phyloP scores from a whole-genome alignment of 73 alveolate species.

The Symbiodinium pilosum region DNA sequence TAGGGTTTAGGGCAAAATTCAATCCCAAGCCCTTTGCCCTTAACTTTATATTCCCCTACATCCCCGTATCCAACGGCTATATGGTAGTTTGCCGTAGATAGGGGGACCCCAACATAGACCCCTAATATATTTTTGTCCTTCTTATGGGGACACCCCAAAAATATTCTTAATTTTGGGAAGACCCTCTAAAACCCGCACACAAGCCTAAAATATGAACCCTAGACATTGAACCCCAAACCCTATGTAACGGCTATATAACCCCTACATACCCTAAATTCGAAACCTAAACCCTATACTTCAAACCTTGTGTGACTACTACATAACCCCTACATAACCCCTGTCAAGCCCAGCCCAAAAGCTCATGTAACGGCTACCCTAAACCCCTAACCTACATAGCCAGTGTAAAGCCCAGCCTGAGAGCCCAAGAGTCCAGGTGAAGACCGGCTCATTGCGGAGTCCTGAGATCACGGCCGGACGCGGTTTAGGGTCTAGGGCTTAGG shows the following conservation, averaged over 20 bases:
- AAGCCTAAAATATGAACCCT: neutral
- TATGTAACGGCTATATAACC: neutral
- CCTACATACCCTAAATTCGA: no score
- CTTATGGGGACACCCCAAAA: no score
- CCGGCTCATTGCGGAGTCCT: neutral
- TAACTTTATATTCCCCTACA: no score
- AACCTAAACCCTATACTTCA: neutral
- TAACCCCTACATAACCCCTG: neutral
- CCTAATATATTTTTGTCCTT: no score
- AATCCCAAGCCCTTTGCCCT: no score
- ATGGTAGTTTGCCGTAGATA: no score
- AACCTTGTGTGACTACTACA: neutral
- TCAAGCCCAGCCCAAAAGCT: neutral
- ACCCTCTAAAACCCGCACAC: no score
- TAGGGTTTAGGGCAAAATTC: no score
- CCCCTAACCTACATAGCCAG: neutral
- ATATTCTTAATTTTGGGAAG: no score
- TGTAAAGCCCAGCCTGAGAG: neutral
- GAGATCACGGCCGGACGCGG: constrained; percentile 32
- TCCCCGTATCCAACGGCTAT: no score
- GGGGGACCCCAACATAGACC: no score
- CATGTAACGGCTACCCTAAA: neutral
- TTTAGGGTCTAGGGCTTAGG: neutral
- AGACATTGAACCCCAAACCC: neutral
- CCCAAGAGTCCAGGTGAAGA: neutral